These are phyloP conservation scores for Cadophora malorum DNA, from an alignment of 2,329 filamentous ascomycete species.

Conservation along the genomic window DNA sequence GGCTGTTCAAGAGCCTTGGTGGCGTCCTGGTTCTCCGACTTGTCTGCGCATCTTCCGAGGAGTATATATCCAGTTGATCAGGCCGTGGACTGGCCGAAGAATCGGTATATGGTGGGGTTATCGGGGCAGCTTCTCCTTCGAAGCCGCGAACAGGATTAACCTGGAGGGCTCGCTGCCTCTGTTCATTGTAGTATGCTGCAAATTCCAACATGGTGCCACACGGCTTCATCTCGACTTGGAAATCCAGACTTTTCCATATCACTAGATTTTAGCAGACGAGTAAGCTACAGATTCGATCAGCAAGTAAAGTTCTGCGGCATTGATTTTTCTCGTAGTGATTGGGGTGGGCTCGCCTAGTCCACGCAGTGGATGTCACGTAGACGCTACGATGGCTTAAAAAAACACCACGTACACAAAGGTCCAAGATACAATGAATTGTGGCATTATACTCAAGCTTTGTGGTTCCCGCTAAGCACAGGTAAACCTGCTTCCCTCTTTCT, in stretches of 20 bases:
- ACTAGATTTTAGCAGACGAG: too few relatives aligned
- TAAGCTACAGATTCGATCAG: too few relatives aligned
- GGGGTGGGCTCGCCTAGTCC: neutral
- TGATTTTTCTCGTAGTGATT: neutral
- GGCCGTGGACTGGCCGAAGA: neutral
- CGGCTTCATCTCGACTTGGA: constrained; percentile 20
- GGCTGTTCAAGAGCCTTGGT: neutral
- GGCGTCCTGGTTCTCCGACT: neutral
- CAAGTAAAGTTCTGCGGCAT: neutral
- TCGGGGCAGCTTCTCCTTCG: neutral
- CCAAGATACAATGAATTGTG: neutral
- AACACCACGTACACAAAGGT: neutral
- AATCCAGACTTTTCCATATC: constrained; percentile 14
- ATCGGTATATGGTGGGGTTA: neutral
- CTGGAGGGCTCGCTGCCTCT: constrained; percentile 5
- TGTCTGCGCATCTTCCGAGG: neutral
- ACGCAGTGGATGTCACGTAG: neutral
- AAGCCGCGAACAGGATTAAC: constrained; percentile 10
- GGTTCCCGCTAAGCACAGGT: neutral
- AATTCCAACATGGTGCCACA: constrained; percentile 18
- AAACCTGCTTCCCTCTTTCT: too few relatives aligned
- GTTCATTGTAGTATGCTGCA: constrained; percentile 7
- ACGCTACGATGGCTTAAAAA: neutral
- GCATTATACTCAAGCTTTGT: neutral
- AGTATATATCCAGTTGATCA: neutral